Conservation (phyloP, 169 alveolate species). For the Besnoitia besnoiti region DNA sequence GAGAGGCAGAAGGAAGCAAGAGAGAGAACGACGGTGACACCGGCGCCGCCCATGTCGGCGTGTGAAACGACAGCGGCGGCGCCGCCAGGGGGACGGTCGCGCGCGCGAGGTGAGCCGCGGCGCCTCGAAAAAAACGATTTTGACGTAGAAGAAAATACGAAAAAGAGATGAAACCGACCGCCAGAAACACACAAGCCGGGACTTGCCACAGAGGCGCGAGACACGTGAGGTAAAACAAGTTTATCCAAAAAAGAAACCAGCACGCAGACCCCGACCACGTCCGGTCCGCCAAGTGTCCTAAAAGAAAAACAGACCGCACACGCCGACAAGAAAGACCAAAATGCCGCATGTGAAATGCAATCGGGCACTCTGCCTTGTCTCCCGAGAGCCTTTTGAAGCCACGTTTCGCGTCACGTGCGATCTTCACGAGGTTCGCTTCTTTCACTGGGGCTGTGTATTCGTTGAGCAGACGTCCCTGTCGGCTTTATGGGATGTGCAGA, state of each 20-base stretch:
- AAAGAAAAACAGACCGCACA: background rate
- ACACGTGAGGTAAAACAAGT: background rate
- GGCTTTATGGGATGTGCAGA: too few species aligned
- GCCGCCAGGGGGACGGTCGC: constrained; percentile 49
- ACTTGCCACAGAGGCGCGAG: constrained; percentile 35
- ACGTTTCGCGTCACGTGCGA: too few species aligned
- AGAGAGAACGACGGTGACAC: background rate
- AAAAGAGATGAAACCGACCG: constrained; percentile 39
- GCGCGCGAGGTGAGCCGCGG: background rate
- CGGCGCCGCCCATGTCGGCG: background rate
- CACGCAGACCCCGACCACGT: constrained; percentile 11
- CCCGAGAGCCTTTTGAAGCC: too few species aligned
- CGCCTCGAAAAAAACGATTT: background rate
- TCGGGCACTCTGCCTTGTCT: too few species aligned
- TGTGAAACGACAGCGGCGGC: constrained; percentile 34
- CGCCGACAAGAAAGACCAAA: too few species aligned
- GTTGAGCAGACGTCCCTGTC: too few species aligned
- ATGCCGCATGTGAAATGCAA: too few species aligned
- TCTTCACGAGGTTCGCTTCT: too few species aligned
- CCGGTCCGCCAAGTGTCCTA: constrained; percentile 22
- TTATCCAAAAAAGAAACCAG: constrained; percentile 46
- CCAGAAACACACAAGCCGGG: constrained; percentile 31
- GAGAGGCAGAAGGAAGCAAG: background rate
- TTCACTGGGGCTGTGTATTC: too few species aligned
- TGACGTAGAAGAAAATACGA: constrained; percentile 39